A percentile compares a stretch with the other conserved stretches of the same genome.
Conservation (phyloP, 2,329 filamentous ascomycete genomes). For the Rutstroemia sydowiana region DNA sequence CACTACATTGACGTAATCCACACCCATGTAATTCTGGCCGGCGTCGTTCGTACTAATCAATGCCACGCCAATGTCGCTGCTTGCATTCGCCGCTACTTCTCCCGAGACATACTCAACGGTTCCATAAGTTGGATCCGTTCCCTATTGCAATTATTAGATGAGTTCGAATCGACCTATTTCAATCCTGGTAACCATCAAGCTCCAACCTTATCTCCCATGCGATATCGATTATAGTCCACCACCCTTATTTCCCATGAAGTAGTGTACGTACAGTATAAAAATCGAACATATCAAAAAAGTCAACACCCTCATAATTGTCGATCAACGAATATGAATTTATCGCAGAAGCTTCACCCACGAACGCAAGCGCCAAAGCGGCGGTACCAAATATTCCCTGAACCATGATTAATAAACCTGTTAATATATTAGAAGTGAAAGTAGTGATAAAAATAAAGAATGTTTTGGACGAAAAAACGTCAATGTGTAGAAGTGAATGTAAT, state of each 20-base stretch:
- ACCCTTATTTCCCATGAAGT: not conserved
- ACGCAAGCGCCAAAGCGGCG: constrained; percentile 4
- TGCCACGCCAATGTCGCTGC: constrained; percentile 20
- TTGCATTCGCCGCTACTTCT: constrained; percentile 42
- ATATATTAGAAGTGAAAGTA: constrained; percentile 12
- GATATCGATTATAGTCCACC: not conserved
- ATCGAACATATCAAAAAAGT: constrained; percentile 41
- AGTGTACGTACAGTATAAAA: constrained; percentile 40
- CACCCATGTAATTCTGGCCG: constrained; percentile 55
- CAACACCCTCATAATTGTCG: constrained; percentile 34
- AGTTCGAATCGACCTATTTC: not conserved
- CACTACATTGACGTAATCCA: constrained; percentile 49
- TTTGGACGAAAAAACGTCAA: constrained; percentile 21
- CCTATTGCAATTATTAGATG: constrained; percentile 11
- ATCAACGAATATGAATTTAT: constrained; percentile 5
- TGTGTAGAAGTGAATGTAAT: not conserved
- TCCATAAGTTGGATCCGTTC: constrained; percentile 55
- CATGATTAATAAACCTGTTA: constrained; percentile 16
- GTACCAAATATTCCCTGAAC: constrained; percentile 7
- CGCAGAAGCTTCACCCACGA: constrained; percentile 14
- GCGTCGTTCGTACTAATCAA: constrained; percentile 49
- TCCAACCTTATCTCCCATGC: not conserved
- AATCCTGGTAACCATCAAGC: not conserved
- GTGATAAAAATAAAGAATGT: constrained; percentile 20
- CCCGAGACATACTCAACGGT: constrained; percentile 54